phyloP scores from a whole-genome alignment of 495 filamentous ascomycete genomes.

The Neurospora discreta region DNA sequence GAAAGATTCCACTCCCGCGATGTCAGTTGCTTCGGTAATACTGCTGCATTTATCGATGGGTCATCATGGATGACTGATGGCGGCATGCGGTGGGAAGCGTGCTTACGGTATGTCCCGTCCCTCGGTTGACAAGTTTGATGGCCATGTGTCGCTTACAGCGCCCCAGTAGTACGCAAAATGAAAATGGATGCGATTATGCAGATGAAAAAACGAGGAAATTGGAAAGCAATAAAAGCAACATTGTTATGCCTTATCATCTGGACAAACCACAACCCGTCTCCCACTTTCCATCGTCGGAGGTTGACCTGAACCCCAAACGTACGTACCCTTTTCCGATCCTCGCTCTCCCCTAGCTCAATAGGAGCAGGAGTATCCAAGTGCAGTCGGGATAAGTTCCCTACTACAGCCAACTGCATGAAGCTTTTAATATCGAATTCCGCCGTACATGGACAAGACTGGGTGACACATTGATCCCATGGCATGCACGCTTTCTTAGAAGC shows the following conservation, averaged over 20 bases:
- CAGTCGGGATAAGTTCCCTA: background rate
- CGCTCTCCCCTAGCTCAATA: background rate
- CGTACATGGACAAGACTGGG: background rate
- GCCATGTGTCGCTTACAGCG: background rate
- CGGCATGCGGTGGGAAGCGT: background rate
- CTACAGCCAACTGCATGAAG: background rate
- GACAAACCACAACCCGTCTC: background rate
- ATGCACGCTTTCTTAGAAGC: background rate
- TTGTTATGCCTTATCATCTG: background rate
- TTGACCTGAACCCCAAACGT: background rate
- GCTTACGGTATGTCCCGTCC: background rate
- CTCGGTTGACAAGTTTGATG: background rate
- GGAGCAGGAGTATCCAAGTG: background rate
- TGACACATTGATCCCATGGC: background rate
- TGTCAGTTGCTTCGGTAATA: background rate
- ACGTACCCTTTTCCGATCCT: background rate
- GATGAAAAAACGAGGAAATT: background rate
- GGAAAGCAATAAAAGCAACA: background rate
- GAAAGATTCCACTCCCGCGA: background rate
- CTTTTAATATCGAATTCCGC: background rate
- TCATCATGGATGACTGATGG: background rate
- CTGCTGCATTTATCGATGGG: background rate
- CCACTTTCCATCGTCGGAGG: background rate
- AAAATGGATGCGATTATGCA: background rate
- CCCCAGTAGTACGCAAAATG: background rate